Evolutionary conservation across 1,284 basidiomycete species (phyloP).

Genomic region (Cerrena zonata): DNA sequence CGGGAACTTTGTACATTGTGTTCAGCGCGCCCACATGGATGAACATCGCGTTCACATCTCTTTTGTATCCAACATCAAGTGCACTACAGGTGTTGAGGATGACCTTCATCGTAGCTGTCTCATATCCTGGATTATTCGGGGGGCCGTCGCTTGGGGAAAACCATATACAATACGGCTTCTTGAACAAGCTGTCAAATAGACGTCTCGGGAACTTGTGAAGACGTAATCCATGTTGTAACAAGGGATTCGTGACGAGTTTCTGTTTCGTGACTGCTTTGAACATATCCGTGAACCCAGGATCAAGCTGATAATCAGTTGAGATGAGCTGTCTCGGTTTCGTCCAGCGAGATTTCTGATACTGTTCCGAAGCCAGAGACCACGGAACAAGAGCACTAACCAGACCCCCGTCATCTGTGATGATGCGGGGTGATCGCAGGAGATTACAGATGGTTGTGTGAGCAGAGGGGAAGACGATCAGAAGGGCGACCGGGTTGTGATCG

Average conservation of each 20-base stretch:
- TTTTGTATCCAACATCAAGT: constrained; percentile 31
- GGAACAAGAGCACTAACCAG: constrained; percentile 45
- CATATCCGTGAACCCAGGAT: constrained; percentile 4
- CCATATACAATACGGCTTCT: constrained; percentile 37
- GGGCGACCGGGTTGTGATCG: constrained; percentile 36
- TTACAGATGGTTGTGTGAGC: constrained; percentile 20
- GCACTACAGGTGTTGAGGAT: constrained; percentile 42
- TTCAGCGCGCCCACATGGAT: constrained; percentile 55
- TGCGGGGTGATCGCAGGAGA: constrained; percentile 23
- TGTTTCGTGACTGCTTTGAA: background rate
- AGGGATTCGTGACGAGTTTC: constrained; percentile 12
- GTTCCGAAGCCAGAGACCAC: constrained; percentile 34
- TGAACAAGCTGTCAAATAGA: constrained; percentile 38
- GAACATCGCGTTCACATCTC: constrained; percentile 48
- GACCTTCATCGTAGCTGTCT: constrained; percentile 40
- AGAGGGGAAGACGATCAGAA: constrained; percentile 38
- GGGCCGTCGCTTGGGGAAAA: constrained; percentile 22
- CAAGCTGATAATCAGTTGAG: constrained; percentile 5
- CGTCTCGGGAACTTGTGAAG: constrained; percentile 40
- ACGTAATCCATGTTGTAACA: constrained; percentile 38
- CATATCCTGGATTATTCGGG: constrained; percentile 26
- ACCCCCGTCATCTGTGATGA: constrained; percentile 17
- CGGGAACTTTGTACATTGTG: constrained; percentile 41
- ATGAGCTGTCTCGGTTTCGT: constrained; percentile 7
- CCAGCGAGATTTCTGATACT: constrained; percentile 19